phyloP scores from a whole-genome alignment of 2,329 filamentous ascomycete species.

The Colletotrichum lupini region DNA sequence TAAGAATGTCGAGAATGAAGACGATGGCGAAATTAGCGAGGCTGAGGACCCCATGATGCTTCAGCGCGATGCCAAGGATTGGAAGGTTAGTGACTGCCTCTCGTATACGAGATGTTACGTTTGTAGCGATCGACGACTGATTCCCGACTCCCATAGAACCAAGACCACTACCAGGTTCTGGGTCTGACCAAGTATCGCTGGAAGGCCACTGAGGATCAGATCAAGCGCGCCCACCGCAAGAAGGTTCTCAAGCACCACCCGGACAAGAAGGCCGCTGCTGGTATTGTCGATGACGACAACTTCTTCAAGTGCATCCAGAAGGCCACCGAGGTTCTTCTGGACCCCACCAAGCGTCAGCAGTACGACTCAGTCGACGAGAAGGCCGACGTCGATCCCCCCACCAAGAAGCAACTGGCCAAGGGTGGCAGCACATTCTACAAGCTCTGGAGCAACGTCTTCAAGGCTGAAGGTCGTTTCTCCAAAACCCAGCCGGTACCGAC shows the following conservation, averaged over 20 bases:
- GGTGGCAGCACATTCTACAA: constrained; percentile 85
- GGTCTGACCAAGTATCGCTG: constrained; percentile 92
- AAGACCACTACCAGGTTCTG: constrained; percentile 98
- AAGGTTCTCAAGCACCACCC: constrained; percentile 99
- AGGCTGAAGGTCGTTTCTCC: constrained; percentile 92
- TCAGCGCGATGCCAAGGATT: constrained; percentile 95
- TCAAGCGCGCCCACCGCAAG: constrained; percentile 98
- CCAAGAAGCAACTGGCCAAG: constrained; percentile 89
- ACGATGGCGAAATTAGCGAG: constrained; percentile 92
- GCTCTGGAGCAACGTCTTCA: constrained; percentile 91
- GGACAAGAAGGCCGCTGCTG: constrained; percentile 96
- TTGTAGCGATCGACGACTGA: neutral
- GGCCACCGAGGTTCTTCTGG: constrained; percentile 91
- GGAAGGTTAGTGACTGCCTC: constrained; percentile 78
- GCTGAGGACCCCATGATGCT: constrained; percentile 93
- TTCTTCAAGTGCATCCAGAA: constrained; percentile 99
- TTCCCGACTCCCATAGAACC: constrained; percentile 65
- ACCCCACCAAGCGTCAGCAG: constrained; percentile 92
- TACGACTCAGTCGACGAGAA: constrained; percentile 97
- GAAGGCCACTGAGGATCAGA: constrained; percentile 95
- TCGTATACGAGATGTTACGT: neutral
- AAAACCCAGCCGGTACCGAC: constrained; percentile 88
- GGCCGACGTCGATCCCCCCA: constrained; percentile 90
- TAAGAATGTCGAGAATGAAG: constrained; percentile 94
- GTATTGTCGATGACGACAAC: constrained; percentile 89